Percentiles rank a stretch among this genome's conserved stretches.
Evolutionary conservation across 331 rosid species (phyloP).

Genomic region (Quercus phellos): DNA sequence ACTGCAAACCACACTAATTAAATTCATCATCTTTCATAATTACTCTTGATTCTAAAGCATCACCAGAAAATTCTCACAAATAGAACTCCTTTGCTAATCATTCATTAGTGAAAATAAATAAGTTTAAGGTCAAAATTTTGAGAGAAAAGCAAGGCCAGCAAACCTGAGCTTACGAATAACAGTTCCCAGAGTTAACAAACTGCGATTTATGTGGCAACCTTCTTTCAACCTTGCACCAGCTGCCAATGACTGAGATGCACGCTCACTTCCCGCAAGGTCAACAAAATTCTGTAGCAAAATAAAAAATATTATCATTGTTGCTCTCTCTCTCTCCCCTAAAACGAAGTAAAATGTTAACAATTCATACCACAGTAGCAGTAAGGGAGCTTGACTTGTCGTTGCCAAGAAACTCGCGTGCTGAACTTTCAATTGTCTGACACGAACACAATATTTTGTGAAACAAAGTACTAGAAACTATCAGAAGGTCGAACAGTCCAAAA

Average conservation of each 20-base stretch:
- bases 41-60: background rate
- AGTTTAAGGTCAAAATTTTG: background rate
- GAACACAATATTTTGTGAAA: slow-evolving; percentile 20
- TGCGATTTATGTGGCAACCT: slow-evolving; percentile 98
- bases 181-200: slow-evolving; percentile 93
- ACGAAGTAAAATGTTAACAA: background rate
- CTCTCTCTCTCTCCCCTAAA: background rate
- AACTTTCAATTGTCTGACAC: slow-evolving; percentile 88
- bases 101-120: background rate
- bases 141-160: slow-evolving; percentile 23
- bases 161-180: slow-evolving; percentile 98
- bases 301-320: slow-evolving; percentile 8
- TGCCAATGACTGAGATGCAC: slow-evolving; percentile 89
- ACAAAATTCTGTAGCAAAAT: slow-evolving; percentile 66
- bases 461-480: slow-evolving; percentile 19
- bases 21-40: background rate
- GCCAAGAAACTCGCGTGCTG: slow-evolving; percentile 79
- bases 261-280: slow-evolving; percentile 97
- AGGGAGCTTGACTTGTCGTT: slow-evolving; percentile 89
- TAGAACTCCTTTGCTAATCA: background rate
- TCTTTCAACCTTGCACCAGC: slow-evolving; percentile 96
- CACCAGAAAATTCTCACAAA: background rate
- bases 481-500: slow-evolving; percentile 1
- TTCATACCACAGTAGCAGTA: slow-evolving; percentile 82
- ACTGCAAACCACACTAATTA: background rate